phyloP scores from a whole-genome alignment of 495 filamentous ascomycete species.

The Neurospora sublineolata region DNA sequence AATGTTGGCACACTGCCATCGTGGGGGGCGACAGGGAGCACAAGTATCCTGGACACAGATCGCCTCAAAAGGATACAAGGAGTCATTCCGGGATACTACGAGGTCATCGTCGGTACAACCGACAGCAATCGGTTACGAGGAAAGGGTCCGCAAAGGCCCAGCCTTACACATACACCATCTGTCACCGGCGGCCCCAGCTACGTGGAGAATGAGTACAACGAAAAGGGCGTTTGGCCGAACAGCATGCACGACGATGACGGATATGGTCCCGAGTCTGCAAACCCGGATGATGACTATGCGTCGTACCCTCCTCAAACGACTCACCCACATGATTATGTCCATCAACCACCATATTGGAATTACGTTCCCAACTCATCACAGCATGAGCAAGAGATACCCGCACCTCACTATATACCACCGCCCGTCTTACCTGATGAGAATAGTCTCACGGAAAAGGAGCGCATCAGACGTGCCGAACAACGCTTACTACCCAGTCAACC shows the following conservation, averaged over 20 bases:
- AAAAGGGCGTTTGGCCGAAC: constrained; percentile 9
- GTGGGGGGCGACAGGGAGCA: constrained; percentile 38
- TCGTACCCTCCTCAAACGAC: constrained; percentile 7
- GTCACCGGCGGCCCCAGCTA: constrained; percentile 2
- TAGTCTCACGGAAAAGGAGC: constrained; percentile 55
- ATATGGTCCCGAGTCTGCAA: constrained; percentile 10
- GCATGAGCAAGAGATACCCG: constrained; percentile 12
- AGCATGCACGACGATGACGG: constrained; percentile 3
- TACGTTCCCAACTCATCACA: constrained; percentile 1
- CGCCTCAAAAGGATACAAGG: constrained; percentile 76
- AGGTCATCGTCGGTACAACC: constrained; percentile 76
- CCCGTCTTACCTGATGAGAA: constrained; percentile 43
- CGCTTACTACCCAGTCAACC: constrained; percentile 61
- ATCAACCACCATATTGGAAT: constrained; percentile 17
- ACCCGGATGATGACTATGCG: constrained; percentile 13
- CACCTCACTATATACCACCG: constrained; percentile 35
- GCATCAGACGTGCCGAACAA: constrained; percentile 54
- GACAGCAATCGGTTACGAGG: constrained; percentile 58
- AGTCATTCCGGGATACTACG: constrained; percentile 70
- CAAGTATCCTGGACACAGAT: constrained; percentile 81
- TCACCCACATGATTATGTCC: constrained; percentile 1
- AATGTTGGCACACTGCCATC: constrained; percentile 25
- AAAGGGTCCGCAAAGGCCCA: constrained; percentile 30
- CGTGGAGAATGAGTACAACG: constrained; percentile 1
- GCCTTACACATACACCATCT: constrained; percentile 13